Evolutionary conservation across 2,329 filamentous ascomycete genomes (phyloP), one percentile per base, ranked within the genome.

Genomic region (Sodiomyces alkalinus): DNA sequence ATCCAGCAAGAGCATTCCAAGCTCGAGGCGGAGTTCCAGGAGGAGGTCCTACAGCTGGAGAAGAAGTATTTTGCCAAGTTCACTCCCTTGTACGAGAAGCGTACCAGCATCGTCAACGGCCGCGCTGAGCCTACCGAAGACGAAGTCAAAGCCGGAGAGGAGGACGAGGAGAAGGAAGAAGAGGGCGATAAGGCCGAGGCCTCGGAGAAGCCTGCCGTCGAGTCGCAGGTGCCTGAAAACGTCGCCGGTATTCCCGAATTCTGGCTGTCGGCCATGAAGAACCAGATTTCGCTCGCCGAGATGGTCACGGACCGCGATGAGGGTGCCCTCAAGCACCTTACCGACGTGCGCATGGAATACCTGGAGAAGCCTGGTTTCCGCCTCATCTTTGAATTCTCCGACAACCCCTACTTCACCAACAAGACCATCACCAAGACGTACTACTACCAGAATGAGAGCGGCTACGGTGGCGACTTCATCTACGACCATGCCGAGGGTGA

Each of bases 31-130:
- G 79, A 94, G 59, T 96, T 98, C 59, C 92, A 98, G 56, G 86
- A 96, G 58, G 92, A 96, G 62, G 86, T 98, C 37, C 71, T 98
- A 33, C 78, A 94, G 57, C 73, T 98, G 17, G 90, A 98, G 70
- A 98, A 98, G 74, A 94, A 94, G 64, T 98, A 93, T 61, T 96
- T 96, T 47, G 82, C 81, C 60, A 96, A 96, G 62, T 98, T 94
- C 62, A 92, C 83, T 30, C 90, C 90, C 35, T 73, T 98, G 27
- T 98, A 98, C 62, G 65, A 94, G 68, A 90, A 90, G 68, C 86
- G 90, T 56, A 73, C 86, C 37, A 70, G 76, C 45, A 96, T 98
- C 44, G 68, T 98, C 56, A 96, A 94, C 58, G 90, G 90, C 44
- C 60, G 62, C 39, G 55, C 63, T 35, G 90, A 98, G 63, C 90